Conservation (phyloP, 805 yeast genomes). For the Komagataella populi region DNA sequence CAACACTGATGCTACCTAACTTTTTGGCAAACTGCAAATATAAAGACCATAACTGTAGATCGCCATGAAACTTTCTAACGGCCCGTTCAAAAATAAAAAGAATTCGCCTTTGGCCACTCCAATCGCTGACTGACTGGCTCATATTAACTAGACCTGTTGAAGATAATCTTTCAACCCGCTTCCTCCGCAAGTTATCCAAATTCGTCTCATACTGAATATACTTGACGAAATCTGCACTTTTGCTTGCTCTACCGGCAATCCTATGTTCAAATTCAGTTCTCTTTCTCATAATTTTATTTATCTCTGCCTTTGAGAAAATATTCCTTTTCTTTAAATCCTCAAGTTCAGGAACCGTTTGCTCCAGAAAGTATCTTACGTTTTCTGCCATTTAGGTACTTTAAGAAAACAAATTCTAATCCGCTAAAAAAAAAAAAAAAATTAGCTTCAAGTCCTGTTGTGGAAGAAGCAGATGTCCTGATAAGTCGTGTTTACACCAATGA, state of each 20-base stretch:
- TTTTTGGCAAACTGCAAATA: conserved; percentile 58
- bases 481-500: background rate
- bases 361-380: conserved; percentile 37
- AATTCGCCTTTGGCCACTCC: conserved; percentile 76
- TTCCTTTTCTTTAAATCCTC: conserved; percentile 77
- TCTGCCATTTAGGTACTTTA: conserved; percentile 18
- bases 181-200: conserved; percentile 63
- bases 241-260: conserved; percentile 71
- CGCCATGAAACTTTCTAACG: conserved; percentile 65
- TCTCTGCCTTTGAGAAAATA: conserved; percentile 71
- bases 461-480: background rate
- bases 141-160: conserved; percentile 42
- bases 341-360: conserved; percentile 77
- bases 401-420: background rate
- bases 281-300: conserved; percentile 74
- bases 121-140: conserved; percentile 62
- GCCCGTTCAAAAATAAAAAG: conserved; percentile 77
- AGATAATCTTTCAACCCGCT: conserved; percentile 51
- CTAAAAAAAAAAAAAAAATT: background rate
- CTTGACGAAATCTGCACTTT: conserved; percentile 59
- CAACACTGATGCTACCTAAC: conserved; percentile 55
- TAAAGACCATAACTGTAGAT: conserved; percentile 63
- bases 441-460: background rate
- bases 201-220: conserved; percentile 74
- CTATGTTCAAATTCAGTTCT: conserved; percentile 94